These are phyloP conservation scores for Penicillium paneum DNA, from an alignment of 2,329 filamentous ascomycete genomes.

Conservation along the genomic window DNA sequence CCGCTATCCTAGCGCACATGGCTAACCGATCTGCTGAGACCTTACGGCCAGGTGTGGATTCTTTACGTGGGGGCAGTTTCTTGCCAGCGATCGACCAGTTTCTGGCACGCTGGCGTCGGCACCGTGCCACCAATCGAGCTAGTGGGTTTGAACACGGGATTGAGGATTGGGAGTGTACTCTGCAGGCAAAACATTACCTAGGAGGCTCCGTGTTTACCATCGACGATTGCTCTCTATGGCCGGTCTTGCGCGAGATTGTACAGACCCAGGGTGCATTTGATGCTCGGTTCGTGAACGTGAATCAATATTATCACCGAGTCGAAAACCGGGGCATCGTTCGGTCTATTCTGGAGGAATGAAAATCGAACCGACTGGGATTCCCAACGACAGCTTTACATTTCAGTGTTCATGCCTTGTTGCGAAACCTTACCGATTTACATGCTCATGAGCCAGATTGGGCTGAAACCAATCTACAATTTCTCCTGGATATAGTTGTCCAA, in stretches of 20 bases:
- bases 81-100: constrained; percentile 32
- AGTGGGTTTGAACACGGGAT: constrained; percentile 18
- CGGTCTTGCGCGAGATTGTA: constrained; percentile 40
- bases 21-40: constrained; percentile 20
- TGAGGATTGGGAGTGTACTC: constrained; percentile 32
- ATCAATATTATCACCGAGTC: constrained; percentile 39
- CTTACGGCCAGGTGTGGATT: constrained; percentile 26
- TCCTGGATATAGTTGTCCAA: background rate
- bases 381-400: constrained; percentile 1
- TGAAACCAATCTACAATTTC: background rate
- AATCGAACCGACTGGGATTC: background rate
- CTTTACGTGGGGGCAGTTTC: constrained; percentile 28
- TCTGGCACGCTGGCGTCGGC: constrained; percentile 30
- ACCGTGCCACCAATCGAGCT: constrained; percentile 5
- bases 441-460: background rate
- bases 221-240: constrained; percentile 47
- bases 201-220: constrained; percentile 36
- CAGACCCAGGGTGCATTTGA: constrained; percentile 22
- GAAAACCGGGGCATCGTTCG: constrained; percentile 39
- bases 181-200: constrained; percentile 35
- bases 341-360: constrained; percentile 28
- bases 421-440: constrained; percentile 8
- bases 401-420: constrained; percentile 5
- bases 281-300: constrained; percentile 31
- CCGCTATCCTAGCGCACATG: constrained; percentile 34